Conservation (phyloP, 768 basidiomycete species). For the Calocybe gangraenosa region DNA sequence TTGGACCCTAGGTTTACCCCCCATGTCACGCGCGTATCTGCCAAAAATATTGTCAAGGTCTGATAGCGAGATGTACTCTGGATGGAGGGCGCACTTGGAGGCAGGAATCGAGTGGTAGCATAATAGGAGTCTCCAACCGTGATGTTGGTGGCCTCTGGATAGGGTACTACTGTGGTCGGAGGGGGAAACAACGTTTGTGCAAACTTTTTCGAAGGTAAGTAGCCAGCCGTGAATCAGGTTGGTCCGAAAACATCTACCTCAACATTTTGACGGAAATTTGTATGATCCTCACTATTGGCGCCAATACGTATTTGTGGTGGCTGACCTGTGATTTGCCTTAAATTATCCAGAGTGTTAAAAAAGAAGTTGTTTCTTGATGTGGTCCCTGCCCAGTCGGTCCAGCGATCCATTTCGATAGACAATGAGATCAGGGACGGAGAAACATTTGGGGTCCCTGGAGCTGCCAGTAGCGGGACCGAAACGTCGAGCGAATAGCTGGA, state of each 20-base stretch:
- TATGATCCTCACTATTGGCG: conserved; percentile 56
- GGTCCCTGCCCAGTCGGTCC: conserved; percentile 63
- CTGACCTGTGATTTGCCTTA: conserved; percentile 45
- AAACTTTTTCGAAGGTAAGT: conserved; percentile 25
- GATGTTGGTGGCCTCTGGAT: conserved; percentile 63
- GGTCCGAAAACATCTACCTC: conserved; percentile 27
- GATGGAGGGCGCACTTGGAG: conserved; percentile 13
- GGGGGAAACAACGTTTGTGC: conserved; percentile 48
- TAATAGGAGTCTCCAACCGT: conserved; percentile 58
- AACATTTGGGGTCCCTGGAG: conserved; percentile 10
- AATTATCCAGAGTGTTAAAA: conserved; percentile 54
- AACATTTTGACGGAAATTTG: conserved; percentile 46
- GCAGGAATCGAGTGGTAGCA: conserved; percentile 19
- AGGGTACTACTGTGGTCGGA: conserved; percentile 45
- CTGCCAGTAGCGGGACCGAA: conserved; percentile 4
- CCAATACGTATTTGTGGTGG: conserved; percentile 58
- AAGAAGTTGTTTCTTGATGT: conserved; percentile 54
- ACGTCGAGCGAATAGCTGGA: conserved; percentile 5
- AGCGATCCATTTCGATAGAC: conserved; percentile 69
- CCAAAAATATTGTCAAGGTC: not conserved
- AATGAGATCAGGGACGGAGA: conserved; percentile 47
- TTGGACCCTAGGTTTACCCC: conserved; percentile 61
- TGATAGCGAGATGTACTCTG: not conserved
- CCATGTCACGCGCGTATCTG: conserved; percentile 63
- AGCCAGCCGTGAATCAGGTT: not conserved